Base-by-base conservation (phyloP, 1,284 basidiomycete genomes). In the Tilletia caries region DNA sequence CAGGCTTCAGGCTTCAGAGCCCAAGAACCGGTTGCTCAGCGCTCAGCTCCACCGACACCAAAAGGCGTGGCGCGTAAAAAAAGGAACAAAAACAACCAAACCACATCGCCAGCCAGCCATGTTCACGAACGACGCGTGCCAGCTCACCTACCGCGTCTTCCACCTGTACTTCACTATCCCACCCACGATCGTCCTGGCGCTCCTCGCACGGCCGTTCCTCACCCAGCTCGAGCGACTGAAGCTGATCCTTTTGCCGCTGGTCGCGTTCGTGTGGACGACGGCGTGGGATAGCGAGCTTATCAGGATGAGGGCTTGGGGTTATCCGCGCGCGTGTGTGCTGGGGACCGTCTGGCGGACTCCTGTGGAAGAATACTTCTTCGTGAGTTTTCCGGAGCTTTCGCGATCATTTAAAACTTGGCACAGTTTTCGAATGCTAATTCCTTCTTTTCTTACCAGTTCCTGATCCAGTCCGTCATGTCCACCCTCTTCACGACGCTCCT, bases 261-360 rank as follows among this genome's bases (percentile, higher is more conserved):
- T 80, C 46, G 79, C 79, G 1, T 78, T 80, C 34, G 72, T 80
- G 0, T 80, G 79, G 79, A 80, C 79, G 12, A 78, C 79, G 20
- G 76, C 77, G 13, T 80, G 79, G 77, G 79, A 80, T 69, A 78
- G 76, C 43, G 69, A 75, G 66, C 72, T 80, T 58, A 77, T 80
- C 25, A 69, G 75, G 33, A 75, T 74, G 33, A 70, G 73, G 10
- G 79, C 79, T 2, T 80, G 77, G 79, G 74, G 71, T 66, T 80
- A 80, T 54, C 77, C 74, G 32, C 69, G 71, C 8, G 70, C 72
- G 32, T 80, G 79, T 70, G 76, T 80, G 48, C 71, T 77, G 70
- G 77, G 75, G 66, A 73, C 72, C 48, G 66, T 80, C 66, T 78
- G 77, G 64, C 74, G 74, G 32, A 76, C 79, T 1, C 77, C 77